These are phyloP conservation scores for Irpex sp. DNA, from an alignment of 1,284 basidiomycete genomes.

Conservation along the genomic window DNA sequence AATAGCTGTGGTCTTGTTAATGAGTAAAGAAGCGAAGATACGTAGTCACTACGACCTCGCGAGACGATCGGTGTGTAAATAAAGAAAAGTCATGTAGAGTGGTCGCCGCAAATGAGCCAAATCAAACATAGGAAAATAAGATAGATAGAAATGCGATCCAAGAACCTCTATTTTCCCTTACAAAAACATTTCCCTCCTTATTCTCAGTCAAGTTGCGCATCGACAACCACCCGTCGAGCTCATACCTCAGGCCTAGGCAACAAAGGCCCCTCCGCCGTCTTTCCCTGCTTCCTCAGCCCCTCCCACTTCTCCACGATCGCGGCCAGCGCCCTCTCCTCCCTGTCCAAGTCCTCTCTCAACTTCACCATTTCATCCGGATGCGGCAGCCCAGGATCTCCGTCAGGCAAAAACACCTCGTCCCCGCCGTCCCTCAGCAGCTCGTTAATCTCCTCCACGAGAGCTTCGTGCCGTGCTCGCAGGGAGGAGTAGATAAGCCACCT, in stretches of 20 bases:
- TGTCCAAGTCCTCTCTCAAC: background rate
- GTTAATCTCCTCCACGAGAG: background rate
- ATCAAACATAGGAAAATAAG: background rate
- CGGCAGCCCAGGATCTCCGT: constrained; percentile 2
- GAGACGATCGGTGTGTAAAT: background rate
- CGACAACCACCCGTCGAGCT: background rate
- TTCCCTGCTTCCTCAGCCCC: background rate
- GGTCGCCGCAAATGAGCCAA: background rate
- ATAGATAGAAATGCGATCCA: background rate
- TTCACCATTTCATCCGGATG: background rate
- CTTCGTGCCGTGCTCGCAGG: background rate
- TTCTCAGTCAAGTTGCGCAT: background rate
- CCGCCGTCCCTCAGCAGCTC: background rate
- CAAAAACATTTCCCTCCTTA: background rate
- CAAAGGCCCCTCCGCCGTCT: background rate
- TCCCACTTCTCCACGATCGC: constrained; percentile 2
- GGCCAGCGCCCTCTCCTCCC: background rate
- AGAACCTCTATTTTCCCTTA: background rate
- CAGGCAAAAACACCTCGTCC: background rate
- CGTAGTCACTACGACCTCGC: background rate
- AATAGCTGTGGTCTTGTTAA: background rate
- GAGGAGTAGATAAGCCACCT: background rate
- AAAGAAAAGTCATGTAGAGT: background rate
- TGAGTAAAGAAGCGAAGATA: background rate
- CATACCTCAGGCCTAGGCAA: background rate